Base-by-base conservation (phyloP, 2,329 filamentous ascomycete genomes). In the Boeremia exigua region DNA sequence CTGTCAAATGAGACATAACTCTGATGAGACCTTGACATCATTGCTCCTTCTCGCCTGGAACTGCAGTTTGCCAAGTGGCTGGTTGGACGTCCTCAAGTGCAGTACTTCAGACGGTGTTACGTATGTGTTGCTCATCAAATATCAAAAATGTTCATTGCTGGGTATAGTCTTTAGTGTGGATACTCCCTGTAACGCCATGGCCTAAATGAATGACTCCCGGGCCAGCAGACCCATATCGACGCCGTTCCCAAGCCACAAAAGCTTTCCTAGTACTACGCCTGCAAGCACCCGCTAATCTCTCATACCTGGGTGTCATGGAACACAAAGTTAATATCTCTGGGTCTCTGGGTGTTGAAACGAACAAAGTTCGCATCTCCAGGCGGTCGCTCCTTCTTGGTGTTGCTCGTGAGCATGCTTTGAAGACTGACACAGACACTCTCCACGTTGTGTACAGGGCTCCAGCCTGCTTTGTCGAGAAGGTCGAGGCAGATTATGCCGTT, bases 401-500 rank as follows among this genome's bases (percentile, higher is more conserved):
- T 99, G 58, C 94, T 92, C 1, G 95, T 97, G 71, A 99, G 78
- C 95, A 99, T 99, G 79, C 92, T 96, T 78, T 99, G 95, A 50
- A 99, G 85, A 76, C 92, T 96, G 86, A 99, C 95, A 80, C 92
- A 97, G 25, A 99, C 88, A 70, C 90, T 96, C 80, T 98, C 94
- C 8, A 97, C 95, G 56, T 94, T 97, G 74, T 99, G 95, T 0
- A 99, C 94, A 0, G 95, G 95, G 43, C 90, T 95, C 95, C 95
- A 99, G 53, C 95, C 95, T 61, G 92, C 88, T 9, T 85, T 82
- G 48, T 92, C 92, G 8, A 99, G 86, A 1, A 99, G 85, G 68
- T 99, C 95, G 44, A 99, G 88, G 71, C 95, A 99, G 73, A 99
- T 99, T 75, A 98, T 96, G 67, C 95, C 95, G 77, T 99, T 99